These are phyloP conservation scores for Rhodotorula sphaerocarpa DNA, from an alignment of 768 basidiomycete genomes.

Conservation along the genomic window DNA sequence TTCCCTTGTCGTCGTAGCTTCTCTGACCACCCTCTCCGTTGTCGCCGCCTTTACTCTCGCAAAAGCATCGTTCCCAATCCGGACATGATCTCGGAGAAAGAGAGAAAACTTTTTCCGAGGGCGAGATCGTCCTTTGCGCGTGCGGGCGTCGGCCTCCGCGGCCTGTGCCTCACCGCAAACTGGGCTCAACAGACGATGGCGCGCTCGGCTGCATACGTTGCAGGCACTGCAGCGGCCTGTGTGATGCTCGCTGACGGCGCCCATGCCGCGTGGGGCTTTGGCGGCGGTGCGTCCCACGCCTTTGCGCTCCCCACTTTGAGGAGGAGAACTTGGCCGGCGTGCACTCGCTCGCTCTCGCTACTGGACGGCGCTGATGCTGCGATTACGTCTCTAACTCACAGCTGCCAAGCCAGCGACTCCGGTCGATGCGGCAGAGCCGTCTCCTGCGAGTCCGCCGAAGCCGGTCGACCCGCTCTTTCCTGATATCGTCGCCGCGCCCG, in stretches of 20 bases:
- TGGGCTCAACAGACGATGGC: no score
- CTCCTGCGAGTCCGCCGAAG: not conserved
- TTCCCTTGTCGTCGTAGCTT: not conserved
- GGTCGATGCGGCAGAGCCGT: slow-evolving; percentile 7
- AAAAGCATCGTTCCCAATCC: no score
- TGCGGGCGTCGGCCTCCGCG: no score
- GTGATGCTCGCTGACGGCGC: not conserved
- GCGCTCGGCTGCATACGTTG: not conserved
- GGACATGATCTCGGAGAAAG: no score
- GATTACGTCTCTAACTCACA: not conserved
- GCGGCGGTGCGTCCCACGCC: not conserved
- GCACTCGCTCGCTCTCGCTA: not conserved
- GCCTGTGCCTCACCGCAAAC: no score
- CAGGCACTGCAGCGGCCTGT: not conserved
- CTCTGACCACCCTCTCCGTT: not conserved
- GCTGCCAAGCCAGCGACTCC: not conserved
- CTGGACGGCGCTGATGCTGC: no score
- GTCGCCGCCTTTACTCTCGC: no score
- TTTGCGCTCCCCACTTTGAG: not conserved
- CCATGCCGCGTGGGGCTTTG: not conserved
- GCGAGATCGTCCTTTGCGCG: no score
- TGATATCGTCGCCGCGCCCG: not conserved
- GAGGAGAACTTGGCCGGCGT: not conserved
- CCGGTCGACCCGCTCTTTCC: not conserved
- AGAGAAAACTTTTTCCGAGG: no score